A percentile compares a stretch with the other conserved stretches of the same genome.
phyloP scores from a whole-genome alignment of 345 rosid genomes.

The Camelina neglecta region DNA sequence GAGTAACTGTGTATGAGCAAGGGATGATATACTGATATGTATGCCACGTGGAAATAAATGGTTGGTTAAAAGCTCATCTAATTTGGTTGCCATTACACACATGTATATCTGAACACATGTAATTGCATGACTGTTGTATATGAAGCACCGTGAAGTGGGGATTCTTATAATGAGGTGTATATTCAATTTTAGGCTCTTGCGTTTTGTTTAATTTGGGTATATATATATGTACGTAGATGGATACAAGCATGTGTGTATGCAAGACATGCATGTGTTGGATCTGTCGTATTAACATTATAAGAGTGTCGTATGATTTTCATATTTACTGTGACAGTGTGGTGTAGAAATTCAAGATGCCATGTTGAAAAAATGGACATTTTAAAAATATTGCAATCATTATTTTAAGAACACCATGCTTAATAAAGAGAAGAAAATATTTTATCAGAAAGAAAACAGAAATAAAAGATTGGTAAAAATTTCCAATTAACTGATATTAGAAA shows the following conservation, averaged over 20 bases:
- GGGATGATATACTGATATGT: neutral
- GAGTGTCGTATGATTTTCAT: conserved; percentile 17
- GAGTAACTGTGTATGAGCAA: neutral
- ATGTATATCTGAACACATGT: conserved; percentile 8
- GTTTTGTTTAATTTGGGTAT: conserved; percentile 11
- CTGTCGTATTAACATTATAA: conserved; percentile 33
- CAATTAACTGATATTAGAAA: no score
- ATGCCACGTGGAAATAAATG: conserved; percentile 30
- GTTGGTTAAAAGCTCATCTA: conserved; percentile 31
- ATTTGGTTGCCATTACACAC: conserved; percentile 26
- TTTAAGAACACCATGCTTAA: no score
- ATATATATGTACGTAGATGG: conserved; percentile 10
- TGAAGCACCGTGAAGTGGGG: conserved; percentile 22
- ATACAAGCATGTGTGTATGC: conserved; percentile 25
- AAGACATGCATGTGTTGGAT: conserved; percentile 31
- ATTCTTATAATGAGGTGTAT: conserved; percentile 35
- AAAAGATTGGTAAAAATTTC: no score
- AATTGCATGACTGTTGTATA: conserved; percentile 14
- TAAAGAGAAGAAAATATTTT: no score
- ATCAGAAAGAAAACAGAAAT: no score
- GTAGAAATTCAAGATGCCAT: conserved; percentile 15
- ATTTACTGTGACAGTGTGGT: conserved; percentile 11
- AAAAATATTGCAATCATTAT: neutral
- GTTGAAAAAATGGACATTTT: neutral
- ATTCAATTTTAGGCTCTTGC: conserved; percentile 26